These are phyloP conservation scores for Fraxinus quadrangulata DNA, from an alignment of 257 asterid genomes.

Conservation along the genomic window DNA sequence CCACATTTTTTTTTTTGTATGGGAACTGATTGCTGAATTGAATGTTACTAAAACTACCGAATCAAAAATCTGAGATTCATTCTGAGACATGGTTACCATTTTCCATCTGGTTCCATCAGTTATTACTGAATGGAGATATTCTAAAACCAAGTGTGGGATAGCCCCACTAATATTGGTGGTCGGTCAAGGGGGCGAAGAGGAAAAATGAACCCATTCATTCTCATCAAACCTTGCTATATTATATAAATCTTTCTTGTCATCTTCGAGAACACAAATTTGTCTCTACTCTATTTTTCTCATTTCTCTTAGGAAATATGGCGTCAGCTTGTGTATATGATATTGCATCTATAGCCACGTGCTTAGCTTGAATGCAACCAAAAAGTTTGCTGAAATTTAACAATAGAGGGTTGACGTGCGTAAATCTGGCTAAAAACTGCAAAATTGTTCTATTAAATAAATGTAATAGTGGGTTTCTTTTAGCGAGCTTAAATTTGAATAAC, in stretches of 20 bases:
- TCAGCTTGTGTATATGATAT: not conserved
- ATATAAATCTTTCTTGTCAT: not conserved
- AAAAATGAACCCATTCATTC: not conserved
- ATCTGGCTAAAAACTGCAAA: slow-evolving; percentile 16
- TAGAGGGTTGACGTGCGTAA: slow-evolving; percentile 6
- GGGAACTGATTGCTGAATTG: not conserved
- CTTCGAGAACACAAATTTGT: not conserved
- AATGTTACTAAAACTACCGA: not conserved
- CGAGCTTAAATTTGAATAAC: not conserved
- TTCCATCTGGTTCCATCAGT: not conserved
- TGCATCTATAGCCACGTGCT: not conserved
- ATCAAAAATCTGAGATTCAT: not conserved
- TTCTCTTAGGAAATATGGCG: not conserved
- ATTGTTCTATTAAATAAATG: not conserved
- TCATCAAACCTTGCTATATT: not conserved
- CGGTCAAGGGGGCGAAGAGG: not conserved
- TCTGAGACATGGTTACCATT: not conserved
- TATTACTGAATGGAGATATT: not conserved
- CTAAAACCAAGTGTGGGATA: not conserved
- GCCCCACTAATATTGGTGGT: not conserved
- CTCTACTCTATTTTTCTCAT: not conserved
- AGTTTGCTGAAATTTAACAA: not conserved
- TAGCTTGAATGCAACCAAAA: slow-evolving; percentile 3
- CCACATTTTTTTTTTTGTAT: not conserved
- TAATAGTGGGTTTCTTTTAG: slow-evolving; percentile 1